Percentiles rank a stretch among this genome's conserved stretches.
phyloP scores from a whole-genome alignment of 1,284 basidiomycete genomes.

The Lentinula novae-zelandiae region DNA sequence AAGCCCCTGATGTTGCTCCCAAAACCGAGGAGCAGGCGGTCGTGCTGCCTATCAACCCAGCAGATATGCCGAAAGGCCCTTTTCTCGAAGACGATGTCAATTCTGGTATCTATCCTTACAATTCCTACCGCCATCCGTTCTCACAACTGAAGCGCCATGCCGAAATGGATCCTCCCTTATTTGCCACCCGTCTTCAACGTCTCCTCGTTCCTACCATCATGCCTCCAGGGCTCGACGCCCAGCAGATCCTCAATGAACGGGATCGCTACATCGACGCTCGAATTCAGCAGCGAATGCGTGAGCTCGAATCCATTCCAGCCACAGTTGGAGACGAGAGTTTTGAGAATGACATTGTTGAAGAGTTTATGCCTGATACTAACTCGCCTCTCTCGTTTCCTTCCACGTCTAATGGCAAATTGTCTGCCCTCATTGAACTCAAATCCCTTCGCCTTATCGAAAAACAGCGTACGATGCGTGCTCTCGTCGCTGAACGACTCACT shows the following conservation, averaged over 20 bases:
- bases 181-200: conserved; percentile 73
- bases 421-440: conserved; percentile 93
- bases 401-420: conserved; percentile 70
- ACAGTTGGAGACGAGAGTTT: conserved; percentile 79
- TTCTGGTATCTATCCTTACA: conserved; percentile 92
- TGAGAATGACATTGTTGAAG: conserved; percentile 52
- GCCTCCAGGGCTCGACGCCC: conserved; percentile 92
- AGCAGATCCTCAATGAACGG: conserved; percentile 87
- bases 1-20: conserved; percentile 45
- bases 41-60: conserved; percentile 32
- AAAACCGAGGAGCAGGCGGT: conserved; percentile 44
- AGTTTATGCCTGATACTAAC: conserved; percentile 32
- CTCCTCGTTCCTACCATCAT: conserved; percentile 86
- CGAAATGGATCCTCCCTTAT: conserved; percentile 55
- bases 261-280: conserved; percentile 90
- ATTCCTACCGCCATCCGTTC: conserved; percentile 88
- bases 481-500: conserved; percentile 84
- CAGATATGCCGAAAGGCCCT: conserved; percentile 61
- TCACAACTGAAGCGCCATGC: conserved; percentile 66
- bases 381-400: conserved; percentile 36
- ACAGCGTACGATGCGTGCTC: conserved; percentile 83
- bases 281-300: conserved; percentile 85
- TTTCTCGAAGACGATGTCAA: conserved; percentile 79
- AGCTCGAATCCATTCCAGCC: conserved; percentile 82
- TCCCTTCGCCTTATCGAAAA: conserved; percentile 88